phyloP scores from a whole-genome alignment of 352 stramenopile genomes.

The Globisporangium splendens region DNA sequence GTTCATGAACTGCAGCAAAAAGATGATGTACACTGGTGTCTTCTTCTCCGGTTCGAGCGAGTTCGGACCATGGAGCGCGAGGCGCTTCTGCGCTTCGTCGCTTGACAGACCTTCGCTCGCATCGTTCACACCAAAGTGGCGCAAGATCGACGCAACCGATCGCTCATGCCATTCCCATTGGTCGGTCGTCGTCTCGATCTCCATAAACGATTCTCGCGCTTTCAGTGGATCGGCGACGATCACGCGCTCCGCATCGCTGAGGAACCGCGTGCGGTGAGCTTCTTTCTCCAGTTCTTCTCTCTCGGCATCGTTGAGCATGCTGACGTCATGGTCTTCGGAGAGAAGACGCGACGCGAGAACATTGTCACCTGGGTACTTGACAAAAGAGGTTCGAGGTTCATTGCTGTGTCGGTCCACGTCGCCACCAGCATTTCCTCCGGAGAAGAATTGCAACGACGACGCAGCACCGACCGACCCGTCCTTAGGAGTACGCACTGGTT shows the following conservation, averaged over 20 bases:
- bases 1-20: conserved; percentile 80
- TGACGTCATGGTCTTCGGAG: conserved; percentile 12
- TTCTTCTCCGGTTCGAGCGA: conserved; percentile 47
- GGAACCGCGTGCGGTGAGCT: conserved; percentile 51
- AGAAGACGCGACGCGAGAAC: conserved; percentile 11
- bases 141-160: conserved; percentile 34
- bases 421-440: neutral
- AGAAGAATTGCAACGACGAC: conserved; percentile 9
- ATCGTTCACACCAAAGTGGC: conserved; percentile 35
- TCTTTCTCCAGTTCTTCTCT: conserved; percentile 22
- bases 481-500: conserved; percentile 61
- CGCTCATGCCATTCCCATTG: conserved; percentile 36
- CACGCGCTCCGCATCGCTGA: conserved; percentile 57
- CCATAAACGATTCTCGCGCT: conserved; percentile 41
- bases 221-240: conserved; percentile 47
- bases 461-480: conserved; percentile 22
- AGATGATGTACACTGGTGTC: conserved; percentile 62
- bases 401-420: conserved; percentile 14
- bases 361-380: conserved; percentile 8
- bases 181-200: conserved; percentile 43
- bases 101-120: conserved; percentile 28
- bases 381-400: conserved; percentile 21
- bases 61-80: conserved; percentile 40
- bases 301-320: conserved; percentile 13
- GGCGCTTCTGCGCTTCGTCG: conserved; percentile 27